These are phyloP conservation scores for Euphorbia pulcherrima DNA, from an alignment of 345 rosid genomes.

Conservation along the genomic window DNA sequence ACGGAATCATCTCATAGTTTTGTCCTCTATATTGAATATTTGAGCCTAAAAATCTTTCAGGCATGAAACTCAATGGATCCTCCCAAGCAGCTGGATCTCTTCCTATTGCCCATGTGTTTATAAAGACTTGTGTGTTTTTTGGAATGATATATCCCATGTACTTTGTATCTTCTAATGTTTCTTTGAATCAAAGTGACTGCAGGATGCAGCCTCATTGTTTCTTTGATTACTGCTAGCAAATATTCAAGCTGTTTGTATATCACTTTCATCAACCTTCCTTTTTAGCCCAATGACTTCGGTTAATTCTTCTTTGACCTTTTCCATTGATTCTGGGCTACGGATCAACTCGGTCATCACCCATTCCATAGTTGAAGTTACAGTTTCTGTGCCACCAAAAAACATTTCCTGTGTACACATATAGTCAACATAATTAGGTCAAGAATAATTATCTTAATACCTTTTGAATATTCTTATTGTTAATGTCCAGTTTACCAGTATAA, in stretches of 20 bases:
- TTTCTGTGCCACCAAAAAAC: constrained; percentile 17
- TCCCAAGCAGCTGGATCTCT: constrained; percentile 18
- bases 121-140: constrained; percentile 19
- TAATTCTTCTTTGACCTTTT: constrained; percentile 19
- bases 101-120: constrained; percentile 20
- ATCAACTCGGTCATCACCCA: constrained; percentile 19
- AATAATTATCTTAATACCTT: too few relatives aligned
- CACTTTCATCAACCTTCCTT: constrained; percentile 17
- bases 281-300: neutral
- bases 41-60: neutral
- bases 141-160: constrained; percentile 13
- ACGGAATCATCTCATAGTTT: neutral
- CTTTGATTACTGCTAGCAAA: constrained; percentile 14
- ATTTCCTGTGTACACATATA: constrained; percentile 2
- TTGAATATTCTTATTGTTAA: neutral
- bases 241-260: constrained; percentile 16
- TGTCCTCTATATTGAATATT: neutral
- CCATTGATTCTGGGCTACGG: constrained; percentile 1
- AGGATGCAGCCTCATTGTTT: constrained; percentile 1
- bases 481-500: neutral
- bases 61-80: constrained; percentile 13
- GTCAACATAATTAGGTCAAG: neutral
- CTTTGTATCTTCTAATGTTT: constrained; percentile 9
- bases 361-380: constrained; percentile 10
- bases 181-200: neutral